Evolutionary conservation across 2,329 filamentous ascomycete genomes (phyloP).

Genomic region (Ceratocystis ficicola): DNA sequence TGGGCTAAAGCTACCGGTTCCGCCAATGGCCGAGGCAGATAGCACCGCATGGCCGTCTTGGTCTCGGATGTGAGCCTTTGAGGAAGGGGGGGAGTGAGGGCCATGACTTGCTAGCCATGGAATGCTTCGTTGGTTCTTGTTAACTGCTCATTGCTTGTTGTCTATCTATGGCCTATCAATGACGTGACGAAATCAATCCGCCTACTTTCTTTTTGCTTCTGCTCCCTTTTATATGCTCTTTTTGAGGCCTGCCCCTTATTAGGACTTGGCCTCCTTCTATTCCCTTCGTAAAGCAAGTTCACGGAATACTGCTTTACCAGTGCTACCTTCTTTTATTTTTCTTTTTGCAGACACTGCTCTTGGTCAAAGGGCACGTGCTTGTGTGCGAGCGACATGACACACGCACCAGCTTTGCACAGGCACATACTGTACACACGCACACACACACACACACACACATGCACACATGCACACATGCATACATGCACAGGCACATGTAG

Average conservation of each 20-base stretch:
- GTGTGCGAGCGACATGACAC: constrained; percentile 2
- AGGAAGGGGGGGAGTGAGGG: no score
- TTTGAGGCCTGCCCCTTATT: background rate
- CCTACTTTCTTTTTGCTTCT: background rate
- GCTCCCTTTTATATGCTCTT: background rate
- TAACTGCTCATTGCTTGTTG: background rate
- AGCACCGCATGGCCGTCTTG: constrained; percentile 1
- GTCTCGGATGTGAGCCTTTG: background rate
- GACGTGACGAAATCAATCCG: background rate
- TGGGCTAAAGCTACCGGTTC: background rate
- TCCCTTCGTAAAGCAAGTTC: background rate
- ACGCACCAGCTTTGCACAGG: constrained; percentile 2
- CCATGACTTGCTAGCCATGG: background rate
- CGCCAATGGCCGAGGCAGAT: constrained; percentile 8
- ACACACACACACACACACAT: no score
- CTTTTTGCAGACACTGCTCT: background rate
- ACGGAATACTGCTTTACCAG: constrained; percentile 4
- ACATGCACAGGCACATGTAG: no score
- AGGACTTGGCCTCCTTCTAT: background rate
- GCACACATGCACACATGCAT: no score
- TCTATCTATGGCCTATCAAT: background rate
- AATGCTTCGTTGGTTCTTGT: background rate
- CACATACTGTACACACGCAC: background rate
- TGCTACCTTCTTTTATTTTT: background rate
- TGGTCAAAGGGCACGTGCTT: constrained; percentile 1